These are phyloP conservation scores for Magnusiomyces tetraspermus DNA, from an alignment of 1,139 yeast genomes.

Conservation along the genomic window DNA sequence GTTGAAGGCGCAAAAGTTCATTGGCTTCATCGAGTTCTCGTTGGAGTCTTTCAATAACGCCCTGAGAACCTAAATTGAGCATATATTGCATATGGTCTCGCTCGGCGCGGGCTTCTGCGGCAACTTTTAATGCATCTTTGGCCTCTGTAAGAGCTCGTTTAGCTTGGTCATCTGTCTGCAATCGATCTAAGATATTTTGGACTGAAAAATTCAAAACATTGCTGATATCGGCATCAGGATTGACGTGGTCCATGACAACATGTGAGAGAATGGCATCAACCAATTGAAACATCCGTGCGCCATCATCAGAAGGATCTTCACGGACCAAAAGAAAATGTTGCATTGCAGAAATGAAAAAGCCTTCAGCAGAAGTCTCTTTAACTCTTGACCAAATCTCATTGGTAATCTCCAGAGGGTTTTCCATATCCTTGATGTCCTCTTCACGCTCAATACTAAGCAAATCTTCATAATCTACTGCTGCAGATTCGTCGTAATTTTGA, in stretches of 20 bases:
- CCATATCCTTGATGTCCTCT: constrained; percentile 38
- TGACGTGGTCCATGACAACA: constrained; percentile 48
- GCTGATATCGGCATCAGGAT: constrained; percentile 53
- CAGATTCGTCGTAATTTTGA: constrained; percentile 51
- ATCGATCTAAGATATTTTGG: constrained; percentile 64
- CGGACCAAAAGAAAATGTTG: constrained; percentile 66
- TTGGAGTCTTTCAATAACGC: constrained; percentile 61
- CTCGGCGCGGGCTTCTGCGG: constrained; percentile 79
- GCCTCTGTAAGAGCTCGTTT: constrained; percentile 68
- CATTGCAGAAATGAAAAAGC: constrained; percentile 62
- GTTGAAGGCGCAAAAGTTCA: constrained; percentile 53
- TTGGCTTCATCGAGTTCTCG: constrained; percentile 69
- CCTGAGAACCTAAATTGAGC: constrained; percentile 74
- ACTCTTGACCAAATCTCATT: constrained; percentile 42
- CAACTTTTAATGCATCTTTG: constrained; percentile 52
- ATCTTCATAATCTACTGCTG: constrained; percentile 63
- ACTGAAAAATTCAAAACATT: constrained; percentile 77
- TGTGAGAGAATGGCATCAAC: constrained; percentile 79
- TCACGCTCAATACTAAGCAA: constrained; percentile 51
- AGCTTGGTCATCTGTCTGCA: constrained; percentile 87
- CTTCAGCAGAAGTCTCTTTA: constrained; percentile 59
- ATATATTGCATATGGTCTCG: constrained; percentile 69
- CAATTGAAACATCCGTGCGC: constrained; percentile 62
- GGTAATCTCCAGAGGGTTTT: constrained; percentile 65
- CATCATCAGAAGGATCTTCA: constrained; percentile 44